Base-by-base conservation (phyloP, 441 rosid species). In the Adansonia rubrostipa region DNA sequence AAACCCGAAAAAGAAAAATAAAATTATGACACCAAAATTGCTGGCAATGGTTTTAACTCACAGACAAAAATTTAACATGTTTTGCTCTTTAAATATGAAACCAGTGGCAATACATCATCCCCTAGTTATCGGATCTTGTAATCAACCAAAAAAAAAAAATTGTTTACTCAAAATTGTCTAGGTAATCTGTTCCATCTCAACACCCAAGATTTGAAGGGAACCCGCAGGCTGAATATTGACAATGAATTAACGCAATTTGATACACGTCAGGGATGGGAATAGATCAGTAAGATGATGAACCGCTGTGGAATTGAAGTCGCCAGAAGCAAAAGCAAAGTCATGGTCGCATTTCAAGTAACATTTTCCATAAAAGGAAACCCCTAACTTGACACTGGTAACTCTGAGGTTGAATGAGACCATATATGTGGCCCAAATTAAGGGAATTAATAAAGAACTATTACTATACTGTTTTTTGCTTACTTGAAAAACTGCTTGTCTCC, bases 71-170 rank as follows among this genome's bases (percentile, higher is more conserved):
- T 42, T 58, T 58, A 11, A 50, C 15, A 9, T 11, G 57, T 71
- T 71, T 15, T 50, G n/a, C 60, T 20, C 33, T 58, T n/a, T 42
- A 1, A 15, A 1, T 9, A n/a, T 3, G 28, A 45, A 74, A 45
- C 40, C 56, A 60, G 19, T 62, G 28, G 28, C 11, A 74, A 45
- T 74, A 20, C 6, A 6, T 36, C 14, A 36, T 36, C 22, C 68
- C 77, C 56, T 24, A 20, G 77, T 73, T 58, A 58, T 73, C 44
- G 67, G 17, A 57, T 57, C 56, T 4, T n/a, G 65, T 73, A 73
- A 56, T 40, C 36, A 28, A 28, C 36, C 1, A 28, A 36, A 73
- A 73, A 64, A 42, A 57, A 58, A 2, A 58, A 71, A 13, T 15
- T 0, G 17, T 36, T 57, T 24, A 7, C 40, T 22, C 42, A 58